Evolutionary conservation across 176 grass and related monocot species (phyloP).

Genomic region (Melocanna baccifera): DNA sequence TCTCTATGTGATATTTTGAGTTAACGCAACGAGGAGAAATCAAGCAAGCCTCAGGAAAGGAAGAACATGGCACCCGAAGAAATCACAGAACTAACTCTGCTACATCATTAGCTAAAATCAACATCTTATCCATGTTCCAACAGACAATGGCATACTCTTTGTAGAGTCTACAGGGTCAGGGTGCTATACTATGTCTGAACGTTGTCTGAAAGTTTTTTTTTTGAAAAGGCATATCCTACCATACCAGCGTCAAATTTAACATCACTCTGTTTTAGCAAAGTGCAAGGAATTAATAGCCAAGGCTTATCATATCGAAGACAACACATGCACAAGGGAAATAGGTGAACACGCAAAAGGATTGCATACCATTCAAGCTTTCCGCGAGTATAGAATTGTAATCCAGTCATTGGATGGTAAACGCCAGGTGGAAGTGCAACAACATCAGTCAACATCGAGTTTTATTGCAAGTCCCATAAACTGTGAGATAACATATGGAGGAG

Average conservation of each 20-base stretch:
- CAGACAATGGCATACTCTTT: not conserved
- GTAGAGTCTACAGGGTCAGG: not conserved
- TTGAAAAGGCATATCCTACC: not conserved
- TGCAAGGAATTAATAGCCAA: not conserved
- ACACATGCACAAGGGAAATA: not conserved
- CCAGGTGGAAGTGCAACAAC: slow-evolving; percentile 36
- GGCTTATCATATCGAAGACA: not conserved
- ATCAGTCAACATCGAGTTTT: slow-evolving; percentile 9
- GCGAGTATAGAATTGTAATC: slow-evolving; percentile 77
- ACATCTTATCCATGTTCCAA: not conserved
- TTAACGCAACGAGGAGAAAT: not conserved
- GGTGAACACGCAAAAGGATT: slow-evolving; percentile 18
- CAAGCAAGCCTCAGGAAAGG: not conserved
- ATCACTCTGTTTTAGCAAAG: not conserved
- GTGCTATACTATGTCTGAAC: not conserved
- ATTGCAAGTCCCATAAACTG: not conserved
- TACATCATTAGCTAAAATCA: not conserved
- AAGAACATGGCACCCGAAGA: not conserved
- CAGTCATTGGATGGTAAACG: slow-evolving; percentile 88
- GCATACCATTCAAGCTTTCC: slow-evolving; percentile 90
- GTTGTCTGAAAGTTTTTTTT: not conserved
- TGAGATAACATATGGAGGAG: not conserved
- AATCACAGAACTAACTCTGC: not conserved
- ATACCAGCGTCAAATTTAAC: not conserved
- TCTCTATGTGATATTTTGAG: not conserved